Evolutionary conservation across 371 early-diverging fungal species (phyloP), one percentile per base, ranked within the genome.

Genomic region (Apophysomyces variabilis): DNA sequence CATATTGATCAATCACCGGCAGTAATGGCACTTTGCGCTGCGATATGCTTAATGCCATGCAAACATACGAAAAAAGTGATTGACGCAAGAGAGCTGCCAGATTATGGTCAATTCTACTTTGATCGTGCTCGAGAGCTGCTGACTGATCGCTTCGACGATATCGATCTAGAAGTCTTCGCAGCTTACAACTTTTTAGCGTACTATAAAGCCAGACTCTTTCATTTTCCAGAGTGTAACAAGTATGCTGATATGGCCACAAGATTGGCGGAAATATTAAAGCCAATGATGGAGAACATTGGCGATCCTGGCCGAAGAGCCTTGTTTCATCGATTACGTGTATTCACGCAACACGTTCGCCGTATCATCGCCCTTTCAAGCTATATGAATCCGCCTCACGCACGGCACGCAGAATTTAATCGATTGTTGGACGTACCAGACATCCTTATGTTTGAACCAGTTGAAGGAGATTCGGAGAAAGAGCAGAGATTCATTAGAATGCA

Each of bases 121-220:
- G 75, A 77, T 14, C 64, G 67, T 9, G 77, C 82, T 1, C 69
- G 71, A 5, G 71, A 73, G 3, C 36, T 70, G 36, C 38, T 75
- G 7, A 54, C 62, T 8, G 82, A 82, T 4, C 65, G 65, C 3
- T 79, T 82, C 58, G 82, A 82, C 45, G 68, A 77, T n/a, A 39
- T 65, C 16, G 64, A 36, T 8, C 18, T 82, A 37, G 82, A 82
- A 36, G 66, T 67, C 1, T 41, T 73, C 9, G 14, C 66, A 2
- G 63, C 72, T 0, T 77, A 68, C 60, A 47, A 41, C 4, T 75
- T 58, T 38, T 46, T 82, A 66, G 50, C 75, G 0, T 26, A 61
- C 0, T 75, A 73, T 60, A 70, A 73, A 59, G 1, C 71, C 4
- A 73, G 68, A 9, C 9, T 58, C n/a, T 26, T 59, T 7, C 62